Base-by-base conservation (phyloP, 108 stramenopile genomes). In the Ochromonas danica region DNA sequence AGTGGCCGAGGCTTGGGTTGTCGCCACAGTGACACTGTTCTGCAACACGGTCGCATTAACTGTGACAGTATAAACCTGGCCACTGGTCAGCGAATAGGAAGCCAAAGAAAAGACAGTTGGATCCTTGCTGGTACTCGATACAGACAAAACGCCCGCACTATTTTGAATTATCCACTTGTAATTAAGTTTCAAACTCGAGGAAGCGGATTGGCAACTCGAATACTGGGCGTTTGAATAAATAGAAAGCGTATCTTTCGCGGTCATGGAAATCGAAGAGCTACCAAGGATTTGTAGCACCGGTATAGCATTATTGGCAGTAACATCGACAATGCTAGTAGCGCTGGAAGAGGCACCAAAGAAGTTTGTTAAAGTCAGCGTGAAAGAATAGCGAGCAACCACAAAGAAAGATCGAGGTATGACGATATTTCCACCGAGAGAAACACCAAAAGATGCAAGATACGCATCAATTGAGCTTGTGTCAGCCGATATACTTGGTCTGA, bases 251-350 rank as follows among this genome's bases (percentile, higher is more conserved):
- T 22, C 33, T 31, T 36, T 28, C 25, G 63, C 63, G 3, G 17
- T 67, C 63, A 67, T 35, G 30, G 63, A 67, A 36, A 67, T 36
- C 33, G 63, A 67, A 28, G 63, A 67, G 10, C 14, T 31, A 25
- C 63, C 35, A 25, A 33, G 10, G 31, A 67, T 67, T 28, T 28
- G 6, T 67, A 67, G 33, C 31, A 67, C 6, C 30, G 63, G 63
- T 31, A 36, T 36, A 67, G 3, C 25, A 28, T 3, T 6, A 67
- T 67, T 67, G 17, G 33, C 6, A 10, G 30, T 10, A 28, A 67
- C 63, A 14, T 28, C 25, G 33, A 67, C 17, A 28, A 25, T 10
- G 31, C 30, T 6, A 35, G 63, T 14, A 67, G 63, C 3, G 25
- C 3, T 33, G 31, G 14, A 3, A 33, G 3, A 14, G 17, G 6